phyloP scores from a whole-genome alignment of 495 filamentous ascomycete species.

The Mytilinidion resinicola region DNA sequence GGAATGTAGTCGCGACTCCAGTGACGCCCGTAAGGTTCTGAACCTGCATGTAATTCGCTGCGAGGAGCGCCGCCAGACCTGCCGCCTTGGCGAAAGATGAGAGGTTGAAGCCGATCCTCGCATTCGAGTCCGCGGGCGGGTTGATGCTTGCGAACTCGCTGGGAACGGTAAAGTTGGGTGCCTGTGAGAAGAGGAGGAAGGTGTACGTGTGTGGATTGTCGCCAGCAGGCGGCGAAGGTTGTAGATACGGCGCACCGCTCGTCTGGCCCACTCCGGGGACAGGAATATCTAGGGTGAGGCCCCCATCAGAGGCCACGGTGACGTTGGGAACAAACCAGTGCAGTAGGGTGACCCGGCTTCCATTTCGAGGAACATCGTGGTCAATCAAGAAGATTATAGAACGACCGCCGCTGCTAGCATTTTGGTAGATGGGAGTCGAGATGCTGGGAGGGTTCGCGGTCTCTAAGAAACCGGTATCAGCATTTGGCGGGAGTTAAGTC shows the following conservation, averaged over 20 bases:
- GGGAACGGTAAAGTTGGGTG: constrained; percentile 30
- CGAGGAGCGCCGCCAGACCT: constrained; percentile 29
- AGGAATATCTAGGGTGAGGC: not conserved
- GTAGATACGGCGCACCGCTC: constrained; percentile 30
- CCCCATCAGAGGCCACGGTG: constrained; percentile 5
- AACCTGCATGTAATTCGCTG: constrained; percentile 39
- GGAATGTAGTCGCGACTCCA: constrained; percentile 27
- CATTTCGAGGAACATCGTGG: constrained; percentile 33
- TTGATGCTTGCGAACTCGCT: constrained; percentile 32
- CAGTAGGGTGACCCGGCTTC: constrained; percentile 30
- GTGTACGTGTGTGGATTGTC: constrained; percentile 38
- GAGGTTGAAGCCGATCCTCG: constrained; percentile 35
- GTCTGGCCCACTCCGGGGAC: not conserved
- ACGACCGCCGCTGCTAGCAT: not conserved
- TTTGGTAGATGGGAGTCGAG: constrained; percentile 2
- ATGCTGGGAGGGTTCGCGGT: constrained; percentile 14
- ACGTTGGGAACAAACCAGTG: constrained; percentile 41
- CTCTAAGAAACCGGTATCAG: not conserved
- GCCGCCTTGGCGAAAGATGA: constrained; percentile 32
- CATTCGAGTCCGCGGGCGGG: constrained; percentile 5
- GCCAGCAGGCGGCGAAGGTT: constrained; percentile 35
- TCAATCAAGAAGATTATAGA: constrained; percentile 37
- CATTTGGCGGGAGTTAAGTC: not conserved
- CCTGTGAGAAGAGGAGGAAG: constrained; percentile 37
- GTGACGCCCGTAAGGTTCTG: constrained; percentile 27